Evolutionary conservation across 1,284 basidiomycete genomes (phyloP).

Genomic region (Ceratobasidium sp.): DNA sequence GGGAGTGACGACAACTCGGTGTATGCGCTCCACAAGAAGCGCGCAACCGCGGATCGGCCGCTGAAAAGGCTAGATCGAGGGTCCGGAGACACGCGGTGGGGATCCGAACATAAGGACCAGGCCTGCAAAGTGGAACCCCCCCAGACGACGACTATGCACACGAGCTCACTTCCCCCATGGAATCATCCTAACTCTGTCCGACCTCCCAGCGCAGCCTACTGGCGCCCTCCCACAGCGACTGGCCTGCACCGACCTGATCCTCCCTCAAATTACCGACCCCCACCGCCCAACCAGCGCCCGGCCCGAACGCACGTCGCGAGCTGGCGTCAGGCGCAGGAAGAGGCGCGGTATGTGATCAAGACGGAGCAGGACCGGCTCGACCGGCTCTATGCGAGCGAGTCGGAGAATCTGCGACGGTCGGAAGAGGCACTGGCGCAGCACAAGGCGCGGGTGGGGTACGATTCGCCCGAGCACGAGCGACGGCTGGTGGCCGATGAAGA

Average conservation of each 20-base stretch:
- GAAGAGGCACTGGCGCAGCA: conserved; percentile 10
- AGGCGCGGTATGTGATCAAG: conserved; percentile 26
- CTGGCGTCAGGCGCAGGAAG: conserved; percentile 19
- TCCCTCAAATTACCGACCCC: not conserved
- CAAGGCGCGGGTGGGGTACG: not conserved
- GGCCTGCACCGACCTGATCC: conserved; percentile 11
- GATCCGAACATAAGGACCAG: not conserved
- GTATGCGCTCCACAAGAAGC: not conserved
- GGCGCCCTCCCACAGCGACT: conserved; percentile 19
- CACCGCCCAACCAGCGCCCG: not conserved
- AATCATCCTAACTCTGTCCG: not conserved
- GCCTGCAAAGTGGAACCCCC: conserved; percentile 7
- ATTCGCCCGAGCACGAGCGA: not conserved
- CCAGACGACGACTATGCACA: conserved; percentile 19
- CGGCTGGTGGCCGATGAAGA: conserved; percentile 10
- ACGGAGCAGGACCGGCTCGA: conserved; percentile 29
- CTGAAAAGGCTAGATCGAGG: not conserved
- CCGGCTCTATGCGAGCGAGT: conserved; percentile 22
- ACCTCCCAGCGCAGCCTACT: conserved; percentile 13
- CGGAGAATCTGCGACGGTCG: conserved; percentile 24
- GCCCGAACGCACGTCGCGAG: not conserved
- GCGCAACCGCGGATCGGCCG: not conserved
- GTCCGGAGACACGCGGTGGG: conserved; percentile 1
- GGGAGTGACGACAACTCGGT: not conserved
- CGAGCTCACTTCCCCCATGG: conserved; percentile 14